Conservation (phyloP, 805 yeast genomes). For the Saccharomycopsis sp. region DNA sequence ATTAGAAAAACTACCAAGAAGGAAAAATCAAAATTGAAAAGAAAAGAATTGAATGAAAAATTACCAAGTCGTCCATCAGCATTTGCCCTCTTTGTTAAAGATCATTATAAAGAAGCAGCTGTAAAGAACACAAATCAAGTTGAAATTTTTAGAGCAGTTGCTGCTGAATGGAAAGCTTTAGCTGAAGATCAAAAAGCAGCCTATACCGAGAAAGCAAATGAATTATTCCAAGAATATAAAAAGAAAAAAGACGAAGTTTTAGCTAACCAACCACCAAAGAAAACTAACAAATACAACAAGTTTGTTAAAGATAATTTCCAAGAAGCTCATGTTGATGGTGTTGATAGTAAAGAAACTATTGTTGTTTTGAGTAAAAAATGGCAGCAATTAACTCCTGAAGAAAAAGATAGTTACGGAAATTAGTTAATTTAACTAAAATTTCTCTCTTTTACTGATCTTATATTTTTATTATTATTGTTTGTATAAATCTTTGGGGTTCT, state of each 20-base stretch:
- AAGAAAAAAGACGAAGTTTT: conserved; percentile 9
- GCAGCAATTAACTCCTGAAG: conserved; percentile 1
- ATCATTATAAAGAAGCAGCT: not conserved
- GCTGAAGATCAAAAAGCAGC: conserved; percentile 6
- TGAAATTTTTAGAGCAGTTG: conserved; percentile 2
- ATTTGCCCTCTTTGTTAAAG: conserved; percentile 9
- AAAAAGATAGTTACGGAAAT: not conserved
- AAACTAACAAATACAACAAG: not conserved
- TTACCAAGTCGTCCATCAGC: conserved; percentile 10
- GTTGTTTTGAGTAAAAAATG: conserved; percentile 2
- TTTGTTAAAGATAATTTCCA: conserved; percentile 4
- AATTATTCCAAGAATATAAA: conserved; percentile 3
- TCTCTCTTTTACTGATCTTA: not conserved
- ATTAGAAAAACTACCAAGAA: not conserved
- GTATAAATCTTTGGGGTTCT: no score
- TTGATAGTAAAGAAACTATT: not conserved
- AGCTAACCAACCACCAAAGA: not conserved
- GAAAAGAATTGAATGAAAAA: conserved; percentile 5
- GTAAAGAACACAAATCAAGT: not conserved
- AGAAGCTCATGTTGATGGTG: not conserved
- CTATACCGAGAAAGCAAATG: conserved; percentile 4
- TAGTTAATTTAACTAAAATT: no score
- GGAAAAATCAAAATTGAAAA: conserved; percentile 1
- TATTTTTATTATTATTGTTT: no score
- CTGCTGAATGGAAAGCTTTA: conserved; percentile 9